Evolutionary conservation across 305 asterid genomes (phyloP).

Genomic region (Solanum hybrid): DNA sequence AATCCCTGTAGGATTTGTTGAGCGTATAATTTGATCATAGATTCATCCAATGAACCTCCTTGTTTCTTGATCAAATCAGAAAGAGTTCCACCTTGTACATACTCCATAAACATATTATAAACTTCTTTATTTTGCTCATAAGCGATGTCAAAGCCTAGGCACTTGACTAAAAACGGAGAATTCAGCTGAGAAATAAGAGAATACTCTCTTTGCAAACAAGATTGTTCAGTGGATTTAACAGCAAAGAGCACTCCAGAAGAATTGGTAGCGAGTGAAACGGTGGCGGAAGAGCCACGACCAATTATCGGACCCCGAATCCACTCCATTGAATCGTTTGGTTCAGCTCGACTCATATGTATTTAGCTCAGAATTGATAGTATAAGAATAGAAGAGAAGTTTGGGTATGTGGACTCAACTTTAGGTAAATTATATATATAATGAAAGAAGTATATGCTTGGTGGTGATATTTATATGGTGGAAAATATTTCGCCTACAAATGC

Average conservation of each 20-base stretch:
- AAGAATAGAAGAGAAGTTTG: background rate
- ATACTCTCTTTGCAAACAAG: constrained; percentile 40
- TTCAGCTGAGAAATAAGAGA: constrained; percentile 38
- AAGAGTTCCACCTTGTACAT: constrained; percentile 31
- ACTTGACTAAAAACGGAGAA: constrained; percentile 48
- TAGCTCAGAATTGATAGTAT: background rate
- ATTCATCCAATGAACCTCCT: constrained; percentile 24
- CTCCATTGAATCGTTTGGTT: constrained; percentile 31
- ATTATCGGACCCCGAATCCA: constrained; percentile 65
- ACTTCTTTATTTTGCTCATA: constrained; percentile 12
- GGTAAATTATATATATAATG: background rate
- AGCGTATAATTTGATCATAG: constrained; percentile 11
- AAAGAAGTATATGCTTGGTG: background rate
- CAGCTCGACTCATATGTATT: background rate
- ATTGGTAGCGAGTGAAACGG: constrained; percentile 49
- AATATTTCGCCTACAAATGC: background rate
- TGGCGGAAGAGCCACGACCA: constrained; percentile 76
- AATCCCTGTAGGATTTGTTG: constrained; percentile 24
- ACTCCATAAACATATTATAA: constrained; percentile 36
- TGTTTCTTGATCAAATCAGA: constrained; percentile 23
- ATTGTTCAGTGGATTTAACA: constrained; percentile 31
- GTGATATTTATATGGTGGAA: constrained; percentile 13
- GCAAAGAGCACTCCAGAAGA: constrained; percentile 49
- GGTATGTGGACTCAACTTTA: background rate
- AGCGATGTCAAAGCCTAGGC: constrained; percentile 45